phyloP scores from a whole-genome alignment of 768 basidiomycete species.

The Polyporus arcularius region DNA sequence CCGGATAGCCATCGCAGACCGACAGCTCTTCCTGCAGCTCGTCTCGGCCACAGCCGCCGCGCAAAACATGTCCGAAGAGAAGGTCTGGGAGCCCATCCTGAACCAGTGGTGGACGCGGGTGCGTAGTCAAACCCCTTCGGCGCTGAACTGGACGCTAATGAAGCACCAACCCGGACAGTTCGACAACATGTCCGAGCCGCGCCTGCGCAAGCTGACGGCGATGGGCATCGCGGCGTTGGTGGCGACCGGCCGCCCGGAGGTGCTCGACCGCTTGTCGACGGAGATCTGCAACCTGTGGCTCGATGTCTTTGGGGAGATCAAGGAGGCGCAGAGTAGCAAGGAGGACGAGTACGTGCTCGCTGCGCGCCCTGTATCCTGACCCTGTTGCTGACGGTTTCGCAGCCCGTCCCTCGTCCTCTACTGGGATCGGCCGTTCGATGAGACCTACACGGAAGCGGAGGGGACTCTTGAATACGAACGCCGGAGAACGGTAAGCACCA shows the following conservation, averaged over 20 bases:
- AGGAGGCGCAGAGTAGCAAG: slow-evolving; percentile 56
- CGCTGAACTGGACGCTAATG: background rate
- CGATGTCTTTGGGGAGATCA: slow-evolving; percentile 85
- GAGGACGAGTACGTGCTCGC: slow-evolving; percentile 26
- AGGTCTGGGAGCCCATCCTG: slow-evolving; percentile 65
- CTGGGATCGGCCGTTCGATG: slow-evolving; percentile 69
- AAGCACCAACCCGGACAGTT: slow-evolving; percentile 50
- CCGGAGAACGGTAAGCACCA: slow-evolving; percentile 58
- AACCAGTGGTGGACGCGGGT: slow-evolving; percentile 86
- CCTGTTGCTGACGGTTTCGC: background rate
- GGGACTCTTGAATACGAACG: slow-evolving; percentile 78
- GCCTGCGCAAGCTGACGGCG: slow-evolving; percentile 79
- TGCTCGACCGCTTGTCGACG: slow-evolving; percentile 66
- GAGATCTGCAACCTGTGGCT: slow-evolving; percentile 89
- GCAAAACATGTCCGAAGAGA: slow-evolving; percentile 47
- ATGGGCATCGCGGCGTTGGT: slow-evolving; percentile 81
- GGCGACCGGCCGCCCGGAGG: slow-evolving; percentile 71
- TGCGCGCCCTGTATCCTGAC: background rate
- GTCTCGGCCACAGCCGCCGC: slow-evolving; percentile 61
- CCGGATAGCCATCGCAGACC: slow-evolving; percentile 68
- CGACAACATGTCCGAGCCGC: slow-evolving; percentile 87
- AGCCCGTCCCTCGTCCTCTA: slow-evolving; percentile 50
- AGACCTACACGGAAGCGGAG: slow-evolving; percentile 64
- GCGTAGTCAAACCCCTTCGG: slow-evolving; percentile 21
- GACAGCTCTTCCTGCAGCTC: slow-evolving; percentile 68